These are phyloP conservation scores for Penstemon barbatus DNA, from an alignment of 257 asterid genomes.

Conservation along the genomic window DNA sequence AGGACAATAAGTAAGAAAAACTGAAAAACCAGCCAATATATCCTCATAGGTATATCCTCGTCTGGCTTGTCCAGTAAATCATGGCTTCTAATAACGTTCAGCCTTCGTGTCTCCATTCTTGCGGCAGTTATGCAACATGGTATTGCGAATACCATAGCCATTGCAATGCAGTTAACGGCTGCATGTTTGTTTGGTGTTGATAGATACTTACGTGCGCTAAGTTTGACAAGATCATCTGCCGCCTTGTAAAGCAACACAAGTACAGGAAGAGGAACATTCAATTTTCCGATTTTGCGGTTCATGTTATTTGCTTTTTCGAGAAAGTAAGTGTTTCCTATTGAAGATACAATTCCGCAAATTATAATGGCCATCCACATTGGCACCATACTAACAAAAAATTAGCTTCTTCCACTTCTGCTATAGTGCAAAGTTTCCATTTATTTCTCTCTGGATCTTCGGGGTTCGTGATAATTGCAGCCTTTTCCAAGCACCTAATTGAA, in stretches of 20 bases:
- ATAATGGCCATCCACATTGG: slow-evolving; percentile 57
- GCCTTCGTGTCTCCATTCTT: slow-evolving; percentile 43
- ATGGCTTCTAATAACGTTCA: slow-evolving; percentile 28
- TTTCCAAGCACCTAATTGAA: slow-evolving; percentile 49
- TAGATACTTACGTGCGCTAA: too few species aligned
- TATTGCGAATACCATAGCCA: slow-evolving; percentile 43
- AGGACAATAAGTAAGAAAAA: slow-evolving; percentile 48
- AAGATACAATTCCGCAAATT: slow-evolving; percentile 48
- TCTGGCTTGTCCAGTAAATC: slow-evolving; percentile 39
- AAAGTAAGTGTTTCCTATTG: slow-evolving; percentile 61
- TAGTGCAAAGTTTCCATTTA: slow-evolving; percentile 45
- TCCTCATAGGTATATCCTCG: slow-evolving; percentile 38
- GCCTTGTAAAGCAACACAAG: slow-evolving; percentile 32
- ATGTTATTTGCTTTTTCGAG: slow-evolving; percentile 58
- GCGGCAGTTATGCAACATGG: slow-evolving; percentile 61
- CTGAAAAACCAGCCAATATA: slow-evolving; percentile 52
- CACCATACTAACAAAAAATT: slow-evolving; percentile 49
- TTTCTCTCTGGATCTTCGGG: slow-evolving; percentile 4
- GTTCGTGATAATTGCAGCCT: slow-evolving; percentile 46
- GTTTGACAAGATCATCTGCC: too few species aligned
- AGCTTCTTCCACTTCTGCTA: slow-evolving; percentile 55
- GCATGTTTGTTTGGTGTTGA: too few species aligned
- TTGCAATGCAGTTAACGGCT: slow-evolving; percentile 36
- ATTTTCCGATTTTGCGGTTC: slow-evolving; percentile 45
- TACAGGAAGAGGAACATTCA: slow-evolving; percentile 46